A percentile compares a stretch with the other conserved stretches of the same genome.
phyloP scores from a whole-genome alignment of 75 land plant species.

The Adiantum capillusveneris region DNA sequence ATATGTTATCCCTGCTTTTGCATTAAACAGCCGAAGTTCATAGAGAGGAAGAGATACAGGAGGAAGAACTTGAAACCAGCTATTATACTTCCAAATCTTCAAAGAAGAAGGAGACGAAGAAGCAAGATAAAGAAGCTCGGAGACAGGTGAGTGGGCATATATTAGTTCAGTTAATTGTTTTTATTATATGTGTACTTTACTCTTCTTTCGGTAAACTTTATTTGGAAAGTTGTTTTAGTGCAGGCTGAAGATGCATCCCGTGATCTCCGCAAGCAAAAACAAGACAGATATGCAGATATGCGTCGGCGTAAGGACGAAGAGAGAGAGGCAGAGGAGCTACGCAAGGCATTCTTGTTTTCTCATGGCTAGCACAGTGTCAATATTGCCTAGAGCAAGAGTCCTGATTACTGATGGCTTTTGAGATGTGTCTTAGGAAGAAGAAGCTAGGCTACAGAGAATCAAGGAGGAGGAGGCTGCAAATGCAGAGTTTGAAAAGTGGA shows the following conservation, averaged over 20 bases:
- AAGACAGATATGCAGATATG: conserved; percentile 72
- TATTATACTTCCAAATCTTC: conserved; percentile 47
- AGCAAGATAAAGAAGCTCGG: conserved; percentile 87
- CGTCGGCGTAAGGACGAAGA: conserved; percentile 92
- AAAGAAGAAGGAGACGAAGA: conserved; percentile 70
- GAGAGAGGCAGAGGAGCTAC: conserved; percentile 73
- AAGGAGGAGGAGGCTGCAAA: conserved; percentile 91
- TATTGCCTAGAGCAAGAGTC: too few relatives aligned
- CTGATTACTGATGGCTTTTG: too few relatives aligned
- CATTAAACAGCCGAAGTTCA: neutral
- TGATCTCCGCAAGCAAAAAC: conserved; percentile 61
- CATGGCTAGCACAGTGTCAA: too few relatives aligned
- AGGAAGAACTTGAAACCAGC: conserved; percentile 44
- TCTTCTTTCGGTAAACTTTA: too few relatives aligned
- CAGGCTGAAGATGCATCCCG: conserved; percentile 82
- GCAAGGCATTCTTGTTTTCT: conserved; percentile 39
- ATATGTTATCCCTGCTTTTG: neutral
- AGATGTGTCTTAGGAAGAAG: conserved; percentile 65
- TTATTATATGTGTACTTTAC: neutral
- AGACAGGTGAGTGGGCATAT: conserved; percentile 45
- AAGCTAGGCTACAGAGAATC: conserved; percentile 52
- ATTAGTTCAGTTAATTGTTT: neutral
- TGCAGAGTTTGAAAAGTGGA: conserved; percentile 94
- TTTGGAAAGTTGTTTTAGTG: too few relatives aligned
- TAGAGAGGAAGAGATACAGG: conserved; percentile 47